Percentiles rank a stretch among this genome's conserved stretches.
Evolutionary conservation across 2,329 filamentous ascomycete genomes (phyloP).

Genomic region (Penicillium thymicola): DNA sequence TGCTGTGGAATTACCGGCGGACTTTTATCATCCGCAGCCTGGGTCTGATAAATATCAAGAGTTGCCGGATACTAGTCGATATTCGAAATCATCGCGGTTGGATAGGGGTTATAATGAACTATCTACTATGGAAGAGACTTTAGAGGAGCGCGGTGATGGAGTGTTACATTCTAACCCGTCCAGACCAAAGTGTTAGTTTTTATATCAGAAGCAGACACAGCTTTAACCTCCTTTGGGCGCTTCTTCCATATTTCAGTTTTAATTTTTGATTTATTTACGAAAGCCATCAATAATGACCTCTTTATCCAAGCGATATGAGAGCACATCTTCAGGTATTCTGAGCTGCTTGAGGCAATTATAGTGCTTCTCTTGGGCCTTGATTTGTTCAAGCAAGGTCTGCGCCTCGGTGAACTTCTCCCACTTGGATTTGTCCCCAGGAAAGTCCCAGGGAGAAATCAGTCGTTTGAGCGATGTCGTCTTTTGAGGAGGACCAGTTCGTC

Average conservation of each 20-base stretch:
- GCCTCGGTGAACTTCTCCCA: neutral
- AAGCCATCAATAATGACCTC: neutral
- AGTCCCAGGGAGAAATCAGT: neutral
- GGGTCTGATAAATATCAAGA: neutral
- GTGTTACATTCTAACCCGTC: neutral
- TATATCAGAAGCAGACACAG: neutral
- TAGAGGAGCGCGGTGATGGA: neutral
- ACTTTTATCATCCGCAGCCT: conserved; percentile 2
- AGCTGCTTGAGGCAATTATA: neutral
- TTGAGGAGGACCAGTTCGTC: neutral
- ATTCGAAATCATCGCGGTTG: neutral
- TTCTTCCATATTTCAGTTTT: neutral
- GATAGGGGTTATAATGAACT: neutral
- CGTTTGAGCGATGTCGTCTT: neutral
- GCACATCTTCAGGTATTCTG: neutral
- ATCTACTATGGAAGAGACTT: neutral
- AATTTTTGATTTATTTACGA: too few species aligned
- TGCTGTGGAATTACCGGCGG: conserved; percentile 16
- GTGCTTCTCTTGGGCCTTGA: neutral
- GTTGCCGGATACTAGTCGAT: neutral
- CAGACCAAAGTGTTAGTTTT: neutral
- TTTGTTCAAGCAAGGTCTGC: neutral
- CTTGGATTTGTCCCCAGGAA: neutral
- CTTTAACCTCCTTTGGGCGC: neutral
- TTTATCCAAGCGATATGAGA: neutral